Evolutionary conservation across 805 yeast species (phyloP).

Genomic region (Kurtzmaniella cleridarum): DNA sequence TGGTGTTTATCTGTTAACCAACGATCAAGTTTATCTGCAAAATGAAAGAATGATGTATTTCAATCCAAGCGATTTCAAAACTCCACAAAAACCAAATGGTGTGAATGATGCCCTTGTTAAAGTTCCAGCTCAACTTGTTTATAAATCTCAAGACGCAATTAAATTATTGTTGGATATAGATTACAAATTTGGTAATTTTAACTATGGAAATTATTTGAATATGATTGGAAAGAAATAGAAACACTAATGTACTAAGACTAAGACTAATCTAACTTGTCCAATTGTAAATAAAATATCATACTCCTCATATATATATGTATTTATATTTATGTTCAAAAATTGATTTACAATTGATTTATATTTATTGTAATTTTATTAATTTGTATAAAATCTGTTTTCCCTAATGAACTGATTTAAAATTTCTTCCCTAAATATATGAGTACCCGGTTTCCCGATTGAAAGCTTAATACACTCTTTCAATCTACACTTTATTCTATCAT

Average conservation of each 20-base stretch:
- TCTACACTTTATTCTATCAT: conserved; percentile 23
- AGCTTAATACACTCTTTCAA: conserved; percentile 18
- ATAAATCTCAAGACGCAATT: conserved; percentile 56
- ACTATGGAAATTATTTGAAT: conserved; percentile 41
- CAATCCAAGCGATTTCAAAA: conserved; percentile 15
- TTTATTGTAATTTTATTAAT: background rate
- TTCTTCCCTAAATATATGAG: conserved; percentile 24
- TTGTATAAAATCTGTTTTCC: conserved; percentile 7
- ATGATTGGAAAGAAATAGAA: conserved; percentile 20
- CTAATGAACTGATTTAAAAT: conserved; percentile 25
- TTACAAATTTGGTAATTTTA: conserved; percentile 54
- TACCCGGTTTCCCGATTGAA: conserved; percentile 20
- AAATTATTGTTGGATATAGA: conserved; percentile 60
- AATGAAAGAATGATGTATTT: conserved; percentile 32
- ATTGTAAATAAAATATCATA: background rate
- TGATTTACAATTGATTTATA: background rate
- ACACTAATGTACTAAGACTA: background rate
- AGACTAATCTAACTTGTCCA: background rate
- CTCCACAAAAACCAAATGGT: conserved; percentile 7
- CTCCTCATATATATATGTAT: background rate
- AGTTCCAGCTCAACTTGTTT: conserved; percentile 41
- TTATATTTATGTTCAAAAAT: background rate
- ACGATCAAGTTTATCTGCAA: conserved; percentile 39
- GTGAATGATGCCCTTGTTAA: conserved; percentile 34
- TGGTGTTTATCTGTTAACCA: conserved; percentile 40